These are phyloP conservation scores for Hebeloma cylindrosporum DNA, from an alignment of 768 basidiomycete genomes.

Conservation along the genomic window DNA sequence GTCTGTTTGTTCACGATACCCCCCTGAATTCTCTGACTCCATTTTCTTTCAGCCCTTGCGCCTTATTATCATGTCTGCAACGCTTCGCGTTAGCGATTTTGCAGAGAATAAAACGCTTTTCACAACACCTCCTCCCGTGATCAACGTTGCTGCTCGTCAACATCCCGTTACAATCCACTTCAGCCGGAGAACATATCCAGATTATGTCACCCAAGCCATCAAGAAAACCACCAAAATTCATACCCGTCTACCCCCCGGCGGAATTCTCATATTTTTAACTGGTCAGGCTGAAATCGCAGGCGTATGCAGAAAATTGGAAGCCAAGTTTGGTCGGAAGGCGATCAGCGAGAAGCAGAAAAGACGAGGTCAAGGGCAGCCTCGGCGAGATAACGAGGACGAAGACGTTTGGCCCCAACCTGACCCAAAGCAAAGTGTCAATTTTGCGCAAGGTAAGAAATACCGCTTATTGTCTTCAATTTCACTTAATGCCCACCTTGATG, in stretches of 20 bases:
- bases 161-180: constrained; percentile 96
- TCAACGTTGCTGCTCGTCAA: constrained; percentile 87
- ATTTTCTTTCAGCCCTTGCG: constrained; percentile 67
- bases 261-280: constrained; percentile 90
- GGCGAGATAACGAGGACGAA: constrained; percentile 18
- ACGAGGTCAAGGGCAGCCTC: constrained; percentile 23
- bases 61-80: constrained; percentile 98
- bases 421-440: constrained; percentile 32
- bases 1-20: constrained; percentile 34
- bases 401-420: constrained; percentile 26
- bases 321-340: constrained; percentile 68
- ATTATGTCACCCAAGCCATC: constrained; percentile 89
- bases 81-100: constrained; percentile 91
- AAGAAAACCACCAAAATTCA: constrained; percentile 93
- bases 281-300: constrained; percentile 94
- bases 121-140: constrained; percentile 81
- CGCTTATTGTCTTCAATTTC: neutral
- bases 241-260: constrained; percentile 86
- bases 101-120: constrained; percentile 84
- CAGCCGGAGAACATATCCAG: constrained; percentile 77
- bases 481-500: constrained; percentile 1
- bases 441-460: constrained; percentile 46
- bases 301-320: constrained; percentile 79
- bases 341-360: constrained; percentile 51
- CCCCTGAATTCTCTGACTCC: constrained; percentile 4